These are phyloP conservation scores for Ophiobolus disseminans DNA, from an alignment of 2,329 filamentous ascomycete species.

Conservation along the genomic window DNA sequence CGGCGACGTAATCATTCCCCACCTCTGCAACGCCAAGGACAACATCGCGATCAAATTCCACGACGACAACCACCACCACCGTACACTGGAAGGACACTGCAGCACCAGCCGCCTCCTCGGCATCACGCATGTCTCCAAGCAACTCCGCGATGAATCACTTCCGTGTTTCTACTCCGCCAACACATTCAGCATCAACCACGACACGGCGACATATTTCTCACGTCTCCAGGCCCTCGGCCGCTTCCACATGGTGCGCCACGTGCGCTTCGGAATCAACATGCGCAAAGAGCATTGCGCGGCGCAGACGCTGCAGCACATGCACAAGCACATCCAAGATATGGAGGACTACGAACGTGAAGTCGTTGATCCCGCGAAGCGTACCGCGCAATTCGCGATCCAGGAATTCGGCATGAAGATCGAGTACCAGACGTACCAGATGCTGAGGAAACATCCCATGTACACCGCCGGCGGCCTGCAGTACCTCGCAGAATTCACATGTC, in stretches of 20 bases:
- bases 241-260: conserved; percentile 28
- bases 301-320: conserved; percentile 12
- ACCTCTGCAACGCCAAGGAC: conserved; percentile 17
- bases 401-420: too few relatives aligned
- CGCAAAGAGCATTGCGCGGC: not conserved
- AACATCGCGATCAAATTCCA: conserved; percentile 19
- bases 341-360: not conserved
- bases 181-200: conserved; percentile 19
- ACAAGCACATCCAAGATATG: conserved; percentile 15
- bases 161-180: conserved; percentile 31
- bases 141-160: conserved; percentile 22
- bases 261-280: conserved; percentile 16
- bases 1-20: conserved; percentile 17
- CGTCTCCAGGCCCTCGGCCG: conserved; percentile 22
- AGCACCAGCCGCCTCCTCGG: conserved; percentile 8
- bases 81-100: conserved; percentile 7
- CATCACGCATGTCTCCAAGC: conserved; percentile 21
- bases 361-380: too few relatives aligned
- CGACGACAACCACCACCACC: conserved; percentile 15
- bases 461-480: conserved; percentile 12
- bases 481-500: conserved; percentile 13
- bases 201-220: conserved; percentile 27
- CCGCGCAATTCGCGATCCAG: too few relatives aligned
- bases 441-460: conserved; percentile 15
- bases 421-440: too few relatives aligned